Evolutionary conservation across 768 basidiomycete species (phyloP).

Genomic region (Amanita jacksonii): DNA sequence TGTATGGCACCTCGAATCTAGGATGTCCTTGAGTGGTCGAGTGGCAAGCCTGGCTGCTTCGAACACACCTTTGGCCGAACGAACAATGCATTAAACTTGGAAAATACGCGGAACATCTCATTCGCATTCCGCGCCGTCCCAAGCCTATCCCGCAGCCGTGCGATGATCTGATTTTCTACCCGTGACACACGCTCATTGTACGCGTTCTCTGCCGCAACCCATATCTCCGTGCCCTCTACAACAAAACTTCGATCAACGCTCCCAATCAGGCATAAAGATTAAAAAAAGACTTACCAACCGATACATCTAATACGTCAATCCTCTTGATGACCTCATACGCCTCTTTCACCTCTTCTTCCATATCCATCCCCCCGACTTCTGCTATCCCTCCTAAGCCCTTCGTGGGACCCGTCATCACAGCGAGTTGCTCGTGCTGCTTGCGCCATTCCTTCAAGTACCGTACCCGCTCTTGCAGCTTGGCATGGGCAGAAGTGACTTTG

Average conservation of each 20-base stretch:
- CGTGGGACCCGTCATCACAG: slow-evolving; percentile 94
- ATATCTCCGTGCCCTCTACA: slow-evolving; percentile 96
- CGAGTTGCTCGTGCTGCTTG: slow-evolving; percentile 95
- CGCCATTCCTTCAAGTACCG: slow-evolving; percentile 87
- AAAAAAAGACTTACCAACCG: slow-evolving; percentile 49
- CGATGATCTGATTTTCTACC: slow-evolving; percentile 98
- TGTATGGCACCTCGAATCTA: slow-evolving; percentile 97
- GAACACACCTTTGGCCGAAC: slow-evolving; percentile 84
- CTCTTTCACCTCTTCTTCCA: slow-evolving; percentile 95
- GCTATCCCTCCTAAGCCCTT: slow-evolving; percentile 60
- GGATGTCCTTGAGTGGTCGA: not conserved
- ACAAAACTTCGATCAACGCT: slow-evolving; percentile 1
- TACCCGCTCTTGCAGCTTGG: slow-evolving; percentile 81
- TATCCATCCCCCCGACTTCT: slow-evolving; percentile 86
- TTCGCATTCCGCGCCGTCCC: slow-evolving; percentile 96
- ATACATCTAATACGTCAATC: slow-evolving; percentile 93
- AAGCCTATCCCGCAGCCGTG: slow-evolving; percentile 80
- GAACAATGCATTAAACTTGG: slow-evolving; percentile 95
- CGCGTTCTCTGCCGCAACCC: slow-evolving; percentile 94
- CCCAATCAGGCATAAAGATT: not conserved
- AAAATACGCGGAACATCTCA: slow-evolving; percentile 99
- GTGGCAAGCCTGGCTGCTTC: not conserved
- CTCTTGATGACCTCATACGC: slow-evolving; percentile 97
- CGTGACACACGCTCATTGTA: slow-evolving; percentile 97
- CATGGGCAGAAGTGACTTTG: slow-evolving; percentile 86